These are phyloP conservation scores for Carnegiea gigantea DNA, from an alignment of 179 eudicot species.

Conservation along the genomic window DNA sequence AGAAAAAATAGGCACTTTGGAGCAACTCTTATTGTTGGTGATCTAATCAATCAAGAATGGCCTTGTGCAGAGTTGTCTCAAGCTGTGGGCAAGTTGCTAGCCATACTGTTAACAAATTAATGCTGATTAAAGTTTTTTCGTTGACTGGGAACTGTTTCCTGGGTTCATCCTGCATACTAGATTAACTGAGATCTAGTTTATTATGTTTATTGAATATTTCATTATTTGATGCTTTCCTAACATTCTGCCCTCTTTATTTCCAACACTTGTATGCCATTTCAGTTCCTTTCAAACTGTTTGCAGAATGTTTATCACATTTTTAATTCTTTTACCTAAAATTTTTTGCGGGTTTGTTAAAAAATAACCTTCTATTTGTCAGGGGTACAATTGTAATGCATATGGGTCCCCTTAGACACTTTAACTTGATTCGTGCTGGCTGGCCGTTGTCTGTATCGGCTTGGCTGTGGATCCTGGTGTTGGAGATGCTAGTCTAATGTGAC, in stretches of 20 bases:
- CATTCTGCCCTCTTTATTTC: not conserved
- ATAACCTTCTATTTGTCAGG: not conserved
- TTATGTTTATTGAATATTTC: not conserved
- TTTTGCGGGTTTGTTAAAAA: not conserved
- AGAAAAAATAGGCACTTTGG: no score
- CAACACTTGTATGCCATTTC: not conserved
- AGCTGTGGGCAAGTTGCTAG: no score
- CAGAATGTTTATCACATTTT: not conserved
- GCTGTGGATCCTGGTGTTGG: slow-evolving; percentile 3
- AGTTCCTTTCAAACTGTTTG: not conserved
- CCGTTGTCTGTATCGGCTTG: not conserved
- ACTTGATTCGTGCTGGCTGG: not conserved
- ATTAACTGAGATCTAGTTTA: not conserved
- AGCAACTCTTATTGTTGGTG: no score
- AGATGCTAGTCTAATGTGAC: not conserved
- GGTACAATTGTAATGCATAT: not conserved
- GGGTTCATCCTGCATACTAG: not conserved
- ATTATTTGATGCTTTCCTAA: not conserved
- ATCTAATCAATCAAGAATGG: no score
- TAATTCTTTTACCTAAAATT: not conserved
- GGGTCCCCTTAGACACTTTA: not conserved
- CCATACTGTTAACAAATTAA: not conserved
- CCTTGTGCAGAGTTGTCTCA: no score
- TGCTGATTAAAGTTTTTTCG: not conserved
- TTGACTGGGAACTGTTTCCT: not conserved